Conservation (phyloP, 2,329 filamentous ascomycete genomes). For the Aspergillus piperis region DNA sequence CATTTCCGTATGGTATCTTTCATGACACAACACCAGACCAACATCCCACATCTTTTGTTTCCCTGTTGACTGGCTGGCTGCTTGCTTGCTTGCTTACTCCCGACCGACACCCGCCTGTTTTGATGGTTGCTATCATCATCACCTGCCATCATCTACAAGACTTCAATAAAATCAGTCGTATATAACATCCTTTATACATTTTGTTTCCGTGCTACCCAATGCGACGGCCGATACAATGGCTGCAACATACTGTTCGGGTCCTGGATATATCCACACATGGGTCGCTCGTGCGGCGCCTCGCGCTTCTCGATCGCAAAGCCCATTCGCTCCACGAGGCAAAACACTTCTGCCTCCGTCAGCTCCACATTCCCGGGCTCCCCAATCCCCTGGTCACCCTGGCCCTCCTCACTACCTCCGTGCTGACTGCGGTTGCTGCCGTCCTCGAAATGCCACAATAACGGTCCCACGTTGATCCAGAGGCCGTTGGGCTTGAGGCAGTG, state of each 20-base stretch:
- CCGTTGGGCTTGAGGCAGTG: slow-evolving; percentile 77
- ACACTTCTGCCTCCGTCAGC: slow-evolving; percentile 83
- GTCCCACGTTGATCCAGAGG: slow-evolving; percentile 85
- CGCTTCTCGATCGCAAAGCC: slow-evolving; percentile 74
- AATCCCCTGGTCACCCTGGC: slow-evolving; percentile 60
- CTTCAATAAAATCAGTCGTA: too few relatives aligned
- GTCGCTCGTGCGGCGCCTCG: slow-evolving; percentile 60
- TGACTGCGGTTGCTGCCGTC: slow-evolving; percentile 45
- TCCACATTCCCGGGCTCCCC: slow-evolving; percentile 89
- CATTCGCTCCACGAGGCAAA: slow-evolving; percentile 69
- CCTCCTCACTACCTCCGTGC: slow-evolving; percentile 21
- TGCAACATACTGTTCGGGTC: slow-evolving; percentile 82
- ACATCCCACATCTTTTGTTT: too few relatives aligned
- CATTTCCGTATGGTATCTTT: slow-evolving; percentile 6
- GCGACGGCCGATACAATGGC: slow-evolving; percentile 75
- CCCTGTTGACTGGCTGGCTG: too few relatives aligned
- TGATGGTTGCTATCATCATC: too few relatives aligned
- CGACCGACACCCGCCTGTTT: too few relatives aligned
- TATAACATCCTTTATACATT: background rate
- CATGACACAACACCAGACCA: background rate
- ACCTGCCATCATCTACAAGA: background rate
- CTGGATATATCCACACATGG: slow-evolving; percentile 73
- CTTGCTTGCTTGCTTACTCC: too few relatives aligned
- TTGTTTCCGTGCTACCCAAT: slow-evolving; percentile 81
- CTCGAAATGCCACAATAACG: slow-evolving; percentile 94